Base-by-base conservation (phyloP, 768 basidiomycete genomes). In the Lactarius deliciosus region DNA sequence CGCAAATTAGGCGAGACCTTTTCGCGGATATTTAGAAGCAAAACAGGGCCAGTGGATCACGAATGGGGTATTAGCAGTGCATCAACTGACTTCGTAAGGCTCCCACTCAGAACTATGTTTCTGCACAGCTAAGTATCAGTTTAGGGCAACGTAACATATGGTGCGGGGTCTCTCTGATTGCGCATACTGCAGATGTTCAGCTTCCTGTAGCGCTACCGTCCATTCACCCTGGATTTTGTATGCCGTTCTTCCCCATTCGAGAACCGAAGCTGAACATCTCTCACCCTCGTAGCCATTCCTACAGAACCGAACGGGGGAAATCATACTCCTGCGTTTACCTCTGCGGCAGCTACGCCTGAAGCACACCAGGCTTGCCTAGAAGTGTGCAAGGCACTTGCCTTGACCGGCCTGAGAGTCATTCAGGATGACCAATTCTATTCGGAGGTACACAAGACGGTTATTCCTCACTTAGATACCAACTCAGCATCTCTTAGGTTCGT, bases 81-180 rank as follows among this genome's bases (percentile, higher is more conserved):
- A 15, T 93, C 90, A 5, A 93, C 92, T 3, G 92, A 93, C 74
- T 93, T 94, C 69, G 92, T 92, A 71, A 79, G 89, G 78, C 7
- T 18, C 28, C 9, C 57, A 41, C 45, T 34, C 43, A 45, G 59
- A 36, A 9, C 22, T n/a, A 64, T 13, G 15, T 53, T 25, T 45
- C 3, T 28, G 34, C 40, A 41, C 5, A 41, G 22, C 25, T 60
- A 43, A 68, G 22, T 32, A 11, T 63, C 57, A 16, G 60, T 58
- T 25, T 60, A 90, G 89, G 89, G 89, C 30, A 91, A 92, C 73
- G 79, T 93, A 30, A 87, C 86, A 5, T 90, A 93, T 69, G 84
- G 91, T 91, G 73, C 58, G 75, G 9, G 2, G 58, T 45, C 38
- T 56, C 15, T 45, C 15, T 32, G 28, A 63, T 47, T 18, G 9